phyloP scores from a whole-genome alignment of 1,284 basidiomycete genomes.

The Naganishia albida region DNA sequence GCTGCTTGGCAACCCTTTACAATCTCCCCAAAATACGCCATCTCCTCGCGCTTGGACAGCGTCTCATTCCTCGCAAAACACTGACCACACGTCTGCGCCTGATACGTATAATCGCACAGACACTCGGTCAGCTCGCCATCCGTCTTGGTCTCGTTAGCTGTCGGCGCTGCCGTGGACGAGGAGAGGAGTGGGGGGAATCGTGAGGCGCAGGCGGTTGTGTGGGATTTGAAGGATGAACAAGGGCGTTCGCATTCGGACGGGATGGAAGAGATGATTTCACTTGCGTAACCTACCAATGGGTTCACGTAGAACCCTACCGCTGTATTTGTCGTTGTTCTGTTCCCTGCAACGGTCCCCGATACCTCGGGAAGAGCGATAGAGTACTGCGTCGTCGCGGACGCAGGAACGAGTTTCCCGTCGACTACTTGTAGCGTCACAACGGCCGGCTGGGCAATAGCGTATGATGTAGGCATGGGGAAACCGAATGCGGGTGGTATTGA shows the following conservation, averaged over 20 bases:
- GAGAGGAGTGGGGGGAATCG: background rate
- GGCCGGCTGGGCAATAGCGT: slow-evolving; percentile 7
- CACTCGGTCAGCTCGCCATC: slow-evolving; percentile 3
- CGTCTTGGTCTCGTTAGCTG: background rate
- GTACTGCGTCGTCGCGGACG: background rate
- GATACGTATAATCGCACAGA: slow-evolving; percentile 14
- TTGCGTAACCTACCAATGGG: slow-evolving; percentile 3
- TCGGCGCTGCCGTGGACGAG: background rate
- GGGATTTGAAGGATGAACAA: slow-evolving; percentile 2
- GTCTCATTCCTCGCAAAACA: slow-evolving; percentile 8
- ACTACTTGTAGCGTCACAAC: slow-evolving; percentile 12
- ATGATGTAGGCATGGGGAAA: slow-evolving; percentile 1
- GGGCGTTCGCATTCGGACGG: background rate
- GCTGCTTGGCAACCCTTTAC: background rate
- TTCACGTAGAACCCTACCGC: background rate
- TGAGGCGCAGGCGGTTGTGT: background rate
- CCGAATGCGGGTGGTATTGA: background rate
- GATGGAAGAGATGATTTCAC: background rate
- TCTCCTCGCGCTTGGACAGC: background rate
- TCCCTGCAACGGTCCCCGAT: background rate
- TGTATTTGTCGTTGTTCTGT: background rate
- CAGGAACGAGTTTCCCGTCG: slow-evolving; percentile 15
- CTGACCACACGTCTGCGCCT: slow-evolving; percentile 10
- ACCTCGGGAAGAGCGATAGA: background rate
- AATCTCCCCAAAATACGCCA: background rate